A percentile compares a stretch with the other conserved stretches of the same genome.
Evolutionary conservation across 2,329 filamentous ascomycete species (phyloP).

Genomic region (Lanzia echinophila): DNA sequence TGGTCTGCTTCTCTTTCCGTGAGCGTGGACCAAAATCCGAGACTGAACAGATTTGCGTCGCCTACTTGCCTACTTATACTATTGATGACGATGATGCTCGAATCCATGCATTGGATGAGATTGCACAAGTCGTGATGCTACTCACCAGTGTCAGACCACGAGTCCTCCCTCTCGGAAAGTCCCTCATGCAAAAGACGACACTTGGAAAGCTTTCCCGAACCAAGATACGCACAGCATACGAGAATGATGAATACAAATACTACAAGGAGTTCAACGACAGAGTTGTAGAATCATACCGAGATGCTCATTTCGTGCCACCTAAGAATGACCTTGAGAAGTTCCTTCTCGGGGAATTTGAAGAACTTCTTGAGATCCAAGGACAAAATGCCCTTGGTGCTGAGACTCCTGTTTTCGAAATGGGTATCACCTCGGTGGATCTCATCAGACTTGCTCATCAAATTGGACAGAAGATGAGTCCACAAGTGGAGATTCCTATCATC

Average conservation of each 20-base stretch:
- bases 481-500: slow-evolving; percentile 19
- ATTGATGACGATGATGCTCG: slow-evolving; percentile 19
- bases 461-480: background rate
- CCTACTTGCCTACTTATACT: slow-evolving; percentile 31
- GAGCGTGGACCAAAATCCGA: slow-evolving; percentile 13
- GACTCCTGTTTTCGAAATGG: slow-evolving; percentile 27
- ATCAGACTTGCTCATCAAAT: background rate
- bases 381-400: slow-evolving; percentile 15
- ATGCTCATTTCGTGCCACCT: background rate
- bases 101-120: slow-evolving; percentile 18
- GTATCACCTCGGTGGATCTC: slow-evolving; percentile 19
- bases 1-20: slow-evolving; percentile 35
- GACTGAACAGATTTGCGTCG: slow-evolving; percentile 35
- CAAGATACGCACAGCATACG: slow-evolving; percentile 29
- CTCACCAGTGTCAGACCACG: slow-evolving; percentile 15
- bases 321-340: slow-evolving; percentile 10
- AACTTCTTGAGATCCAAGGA: background rate
- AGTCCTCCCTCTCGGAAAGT: slow-evolving; percentile 21
- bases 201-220: slow-evolving; percentile 36
- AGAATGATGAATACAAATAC: slow-evolving; percentile 20
- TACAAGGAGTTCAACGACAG: background rate
- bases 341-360: slow-evolving; percentile 16
- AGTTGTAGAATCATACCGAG: background rate
- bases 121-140: slow-evolving; percentile 16
- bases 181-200: slow-evolving; percentile 29